Evolutionary conservation across 306 rosid genomes (phyloP).

Genomic region (Benincasa hispida): DNA sequence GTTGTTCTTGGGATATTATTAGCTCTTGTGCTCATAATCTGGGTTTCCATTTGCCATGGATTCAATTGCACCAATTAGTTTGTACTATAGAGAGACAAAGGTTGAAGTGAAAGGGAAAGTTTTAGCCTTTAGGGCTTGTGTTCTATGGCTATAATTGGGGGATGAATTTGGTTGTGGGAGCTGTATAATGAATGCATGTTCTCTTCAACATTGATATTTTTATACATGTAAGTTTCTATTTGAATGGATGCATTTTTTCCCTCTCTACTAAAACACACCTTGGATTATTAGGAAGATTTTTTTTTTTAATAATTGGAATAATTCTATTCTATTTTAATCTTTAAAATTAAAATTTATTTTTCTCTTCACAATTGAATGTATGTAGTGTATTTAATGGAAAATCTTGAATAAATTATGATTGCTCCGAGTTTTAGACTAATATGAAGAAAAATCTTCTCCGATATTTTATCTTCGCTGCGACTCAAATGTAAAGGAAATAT

Average conservation of each 20-base stretch:
- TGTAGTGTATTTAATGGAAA: too few species aligned
- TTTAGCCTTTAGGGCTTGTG: background rate
- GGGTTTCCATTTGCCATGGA: constrained; percentile 87
- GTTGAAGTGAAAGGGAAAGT: background rate
- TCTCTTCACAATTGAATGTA: too few species aligned
- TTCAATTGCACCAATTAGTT: constrained; percentile 68
- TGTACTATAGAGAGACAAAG: background rate
- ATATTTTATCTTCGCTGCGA: too few species aligned
- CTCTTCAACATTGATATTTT: background rate
- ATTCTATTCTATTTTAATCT: too few species aligned
- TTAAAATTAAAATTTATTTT: too few species aligned
- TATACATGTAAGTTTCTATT: constrained; percentile 2
- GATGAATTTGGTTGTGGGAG: background rate
- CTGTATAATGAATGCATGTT: background rate
- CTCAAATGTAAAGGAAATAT: too few species aligned
- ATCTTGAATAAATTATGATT: too few species aligned
- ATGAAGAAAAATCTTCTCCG: too few species aligned
- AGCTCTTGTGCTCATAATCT: constrained; percentile 57
- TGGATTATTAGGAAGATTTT: too few species aligned
- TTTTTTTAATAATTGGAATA: too few species aligned
- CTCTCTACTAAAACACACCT: background rate
- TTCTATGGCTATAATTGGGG: background rate
- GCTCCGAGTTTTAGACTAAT: too few species aligned
- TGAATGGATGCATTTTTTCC: background rate
- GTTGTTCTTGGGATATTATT: constrained; percentile 65